These are phyloP conservation scores for Infundibulicybe gibba DNA, from an alignment of 768 basidiomycete genomes.

Conservation along the genomic window DNA sequence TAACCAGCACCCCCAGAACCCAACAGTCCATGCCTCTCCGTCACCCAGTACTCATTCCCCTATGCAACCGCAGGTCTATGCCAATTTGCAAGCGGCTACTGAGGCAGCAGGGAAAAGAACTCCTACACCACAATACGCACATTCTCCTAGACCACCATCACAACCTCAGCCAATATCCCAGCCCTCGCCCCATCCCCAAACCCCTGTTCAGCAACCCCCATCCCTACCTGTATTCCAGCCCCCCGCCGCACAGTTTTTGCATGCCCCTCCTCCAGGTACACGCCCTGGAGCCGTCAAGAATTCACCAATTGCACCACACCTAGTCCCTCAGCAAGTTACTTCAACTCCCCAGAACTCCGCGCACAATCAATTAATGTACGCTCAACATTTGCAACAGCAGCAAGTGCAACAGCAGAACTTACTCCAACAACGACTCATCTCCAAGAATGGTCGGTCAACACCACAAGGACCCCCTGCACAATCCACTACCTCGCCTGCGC, in stretches of 20 bases:
- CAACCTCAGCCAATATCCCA: no score
- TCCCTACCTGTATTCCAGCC: constrained; percentile 14
- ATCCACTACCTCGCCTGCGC: constrained; percentile 18
- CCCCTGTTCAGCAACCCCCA: constrained; percentile 8
- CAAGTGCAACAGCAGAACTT: background rate
- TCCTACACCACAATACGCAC: constrained; percentile 24
- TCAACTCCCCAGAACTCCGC: background rate
- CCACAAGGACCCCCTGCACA: background rate
- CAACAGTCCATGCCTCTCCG: constrained; percentile 10
- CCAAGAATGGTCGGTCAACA: background rate
- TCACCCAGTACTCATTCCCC: constrained; percentile 16
- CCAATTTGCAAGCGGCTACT: constrained; percentile 28
- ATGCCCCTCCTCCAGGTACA: background rate
- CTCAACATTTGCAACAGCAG: constrained; percentile 1
- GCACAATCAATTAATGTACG: constrained; percentile 9
- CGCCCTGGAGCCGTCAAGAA: background rate
- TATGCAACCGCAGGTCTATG: constrained; percentile 35
- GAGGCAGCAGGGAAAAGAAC: constrained; percentile 26
- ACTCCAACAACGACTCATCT: background rate
- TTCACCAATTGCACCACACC: background rate
- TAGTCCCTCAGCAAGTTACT: constrained; percentile 2
- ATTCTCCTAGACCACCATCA: constrained; percentile 13
- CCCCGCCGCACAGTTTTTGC: background rate
- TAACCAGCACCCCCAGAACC: constrained; percentile 25
- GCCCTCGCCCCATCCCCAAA: constrained; percentile 10